Evolutionary conservation across 768 basidiomycete genomes (phyloP).

Genomic region (Termitomyces sp.): DNA sequence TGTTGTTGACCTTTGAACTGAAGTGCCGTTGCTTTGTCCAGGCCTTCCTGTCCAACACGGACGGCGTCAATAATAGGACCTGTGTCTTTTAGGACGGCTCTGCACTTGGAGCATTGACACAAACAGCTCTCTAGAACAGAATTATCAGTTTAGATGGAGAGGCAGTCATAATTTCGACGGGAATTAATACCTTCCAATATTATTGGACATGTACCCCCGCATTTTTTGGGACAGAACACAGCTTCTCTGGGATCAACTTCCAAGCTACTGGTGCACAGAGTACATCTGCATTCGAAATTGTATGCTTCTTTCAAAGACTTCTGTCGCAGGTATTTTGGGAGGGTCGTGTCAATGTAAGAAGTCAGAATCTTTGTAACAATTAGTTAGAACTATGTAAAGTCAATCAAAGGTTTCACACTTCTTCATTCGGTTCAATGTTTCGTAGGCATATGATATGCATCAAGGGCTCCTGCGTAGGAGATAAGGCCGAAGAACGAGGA

Average conservation of each 20-base stretch:
- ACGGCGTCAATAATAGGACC: constrained; percentile 57
- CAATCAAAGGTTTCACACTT: constrained; percentile 39
- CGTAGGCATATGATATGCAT: constrained; percentile 73
- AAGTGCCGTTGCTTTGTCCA: constrained; percentile 63
- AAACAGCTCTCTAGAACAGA: constrained; percentile 36
- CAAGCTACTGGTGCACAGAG: constrained; percentile 36
- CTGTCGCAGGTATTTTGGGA: constrained; percentile 53
- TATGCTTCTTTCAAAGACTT: constrained; percentile 64
- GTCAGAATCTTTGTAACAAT: constrained; percentile 57
- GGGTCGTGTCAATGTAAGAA: constrained; percentile 81
- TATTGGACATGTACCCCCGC: constrained; percentile 57
- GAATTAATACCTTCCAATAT: constrained; percentile 49
- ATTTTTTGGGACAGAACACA: constrained; percentile 63
- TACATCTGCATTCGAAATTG: constrained; percentile 70
- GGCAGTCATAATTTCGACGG: neutral
- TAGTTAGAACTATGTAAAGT: neutral
- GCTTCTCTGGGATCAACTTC: constrained; percentile 61
- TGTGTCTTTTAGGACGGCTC: constrained; percentile 37
- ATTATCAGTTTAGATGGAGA: neutral
- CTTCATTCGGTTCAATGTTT: constrained; percentile 57
- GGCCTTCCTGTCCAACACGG: constrained; percentile 65
- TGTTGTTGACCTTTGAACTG: constrained; percentile 47
- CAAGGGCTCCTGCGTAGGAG: constrained; percentile 42
- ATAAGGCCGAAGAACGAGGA: constrained; percentile 43
- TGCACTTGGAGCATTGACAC: constrained; percentile 52